Base-by-base conservation (phyloP, 208 protist species). In the Trypanosoma platydactyli region DNA sequence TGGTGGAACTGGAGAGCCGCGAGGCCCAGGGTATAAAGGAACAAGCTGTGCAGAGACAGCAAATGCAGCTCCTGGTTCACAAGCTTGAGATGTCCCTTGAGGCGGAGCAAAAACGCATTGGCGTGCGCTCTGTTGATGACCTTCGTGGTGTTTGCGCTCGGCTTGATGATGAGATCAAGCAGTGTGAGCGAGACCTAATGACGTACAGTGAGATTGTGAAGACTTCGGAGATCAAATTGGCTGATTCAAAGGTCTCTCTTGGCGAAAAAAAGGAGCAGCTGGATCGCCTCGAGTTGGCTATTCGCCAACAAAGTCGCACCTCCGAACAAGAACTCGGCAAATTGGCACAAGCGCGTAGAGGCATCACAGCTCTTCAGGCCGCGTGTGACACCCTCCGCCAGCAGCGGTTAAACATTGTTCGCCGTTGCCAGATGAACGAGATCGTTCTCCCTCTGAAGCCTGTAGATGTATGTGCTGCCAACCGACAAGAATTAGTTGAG, bases 1-100 rank as follows among this genome's bases (percentile, higher is more conserved):
- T 99, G 42, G 65, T 84, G 58, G 85, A 97, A 42, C 86, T 96
- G 42, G 97, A 99, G 74, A 80, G 84, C 20, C 38, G 73, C 62
- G 63, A 94, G 59, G 71, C 62, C 25, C 58, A 84, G 40, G 52
- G 71, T 27, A 57, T 68, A 20, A 71, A 84, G 57, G 66, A 89
- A 58, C 78, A 83, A 20, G 91, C 80, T 13, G 79, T 89, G 64
- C 51, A 77, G 48, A 83, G 88, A 9, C 88, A 94, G 59, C 71
- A 94, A 62, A 77, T 93, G 38, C 72, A 85, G 33, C 52, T 94
- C 27, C 62, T 93, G 15, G 77, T 94, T 50, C 81, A 94, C 66
- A 79, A 79, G 60, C 76, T 97, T 16, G 76, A 94, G 67, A 83
- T 82, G 53, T 80, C 87, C 15, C 74, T 97, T 18, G 81, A 94